A percentile compares a stretch with the other conserved stretches of the same genome.
Evolutionary conservation across 2,329 filamentous ascomycete species (phyloP).

Genomic region (Aspergillus thermomutatus): DNA sequence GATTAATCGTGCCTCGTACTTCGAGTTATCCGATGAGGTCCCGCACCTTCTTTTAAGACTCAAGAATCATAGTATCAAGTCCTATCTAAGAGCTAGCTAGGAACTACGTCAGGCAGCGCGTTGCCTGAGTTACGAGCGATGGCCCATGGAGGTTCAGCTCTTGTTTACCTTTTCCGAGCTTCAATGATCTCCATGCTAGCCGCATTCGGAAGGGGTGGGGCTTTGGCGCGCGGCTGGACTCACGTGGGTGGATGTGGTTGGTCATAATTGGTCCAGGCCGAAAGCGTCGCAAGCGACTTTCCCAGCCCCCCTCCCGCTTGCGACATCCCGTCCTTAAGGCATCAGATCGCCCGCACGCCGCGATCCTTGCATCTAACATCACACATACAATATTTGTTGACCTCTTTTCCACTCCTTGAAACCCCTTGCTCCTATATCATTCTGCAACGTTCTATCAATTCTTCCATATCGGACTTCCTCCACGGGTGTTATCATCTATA

Average conservation of each 20-base stretch:
- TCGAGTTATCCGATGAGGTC: neutral
- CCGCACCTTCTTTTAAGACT: neutral
- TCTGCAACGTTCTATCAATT: neutral
- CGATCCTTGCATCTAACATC: constrained; percentile 18
- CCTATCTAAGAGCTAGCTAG: neutral
- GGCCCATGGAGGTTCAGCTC: constrained; percentile 12
- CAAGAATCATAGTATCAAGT: neutral
- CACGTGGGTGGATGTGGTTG: constrained; percentile 20
- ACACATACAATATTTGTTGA: constrained; percentile 11
- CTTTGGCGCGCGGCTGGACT: constrained; percentile 24
- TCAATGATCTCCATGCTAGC: constrained; percentile 13
- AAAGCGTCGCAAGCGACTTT: constrained; percentile 15
- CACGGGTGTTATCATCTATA: constrained; percentile 4
- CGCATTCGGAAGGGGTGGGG: constrained; percentile 5
- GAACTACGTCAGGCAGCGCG: constrained; percentile 1
- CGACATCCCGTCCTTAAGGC: constrained; percentile 21
- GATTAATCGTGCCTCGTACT: neutral
- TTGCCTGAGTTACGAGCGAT: constrained; percentile 20
- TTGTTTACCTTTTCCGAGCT: constrained; percentile 18
- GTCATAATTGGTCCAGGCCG: constrained; percentile 17
- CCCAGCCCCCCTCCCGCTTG: constrained; percentile 22
- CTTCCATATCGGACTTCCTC: constrained; percentile 3
- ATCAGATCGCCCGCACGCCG: constrained; percentile 17
- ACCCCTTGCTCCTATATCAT: constrained; percentile 4
- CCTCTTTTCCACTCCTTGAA: constrained; percentile 12